Evolutionary conservation across 352 stramenopile species (phyloP).

Genomic region (Phytophthora cryptogea): DNA sequence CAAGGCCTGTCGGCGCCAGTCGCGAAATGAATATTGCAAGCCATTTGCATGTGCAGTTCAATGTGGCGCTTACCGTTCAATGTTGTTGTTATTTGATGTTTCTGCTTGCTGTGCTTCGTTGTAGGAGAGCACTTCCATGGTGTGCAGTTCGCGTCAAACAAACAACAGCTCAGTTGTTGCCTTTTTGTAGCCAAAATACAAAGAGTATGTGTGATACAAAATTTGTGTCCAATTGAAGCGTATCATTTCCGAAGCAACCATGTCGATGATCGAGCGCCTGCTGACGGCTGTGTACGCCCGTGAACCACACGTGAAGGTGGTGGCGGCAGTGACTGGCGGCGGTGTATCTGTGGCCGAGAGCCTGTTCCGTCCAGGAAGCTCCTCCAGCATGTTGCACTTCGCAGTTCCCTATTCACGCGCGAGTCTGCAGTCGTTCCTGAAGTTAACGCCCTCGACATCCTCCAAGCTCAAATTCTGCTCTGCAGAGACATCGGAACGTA

Average conservation of each 20-base stretch:
- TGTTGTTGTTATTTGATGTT: neutral
- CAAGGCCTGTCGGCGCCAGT: neutral
- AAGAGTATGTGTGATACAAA: neutral
- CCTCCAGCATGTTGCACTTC: constrained; percentile 75
- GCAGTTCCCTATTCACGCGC: constrained; percentile 66
- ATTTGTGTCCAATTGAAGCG: neutral
- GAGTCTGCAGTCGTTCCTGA: constrained; percentile 61
- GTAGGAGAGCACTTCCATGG: constrained; percentile 12
- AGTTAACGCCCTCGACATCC: constrained; percentile 16
- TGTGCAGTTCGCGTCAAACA: neutral
- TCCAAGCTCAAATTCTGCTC: constrained; percentile 54
- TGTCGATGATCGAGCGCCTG: constrained; percentile 48
- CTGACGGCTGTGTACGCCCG: constrained; percentile 61
- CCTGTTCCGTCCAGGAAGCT: constrained; percentile 63
- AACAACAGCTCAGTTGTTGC: too few species aligned
- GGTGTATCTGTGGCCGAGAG: constrained; percentile 47
- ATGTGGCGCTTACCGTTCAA: neutral
- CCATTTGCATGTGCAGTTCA: constrained; percentile 2
- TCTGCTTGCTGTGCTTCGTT: neutral
- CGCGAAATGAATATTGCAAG: constrained; percentile 15
- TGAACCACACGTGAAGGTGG: constrained; percentile 58
- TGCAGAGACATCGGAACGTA: constrained; percentile 57
- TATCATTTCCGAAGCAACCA: neutral
- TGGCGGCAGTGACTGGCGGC: constrained; percentile 59
- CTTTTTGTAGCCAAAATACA: too few species aligned